These are phyloP conservation scores for Flaveria bidentis DNA, from an alignment of 129 eudicot species.

Conservation along the genomic window DNA sequence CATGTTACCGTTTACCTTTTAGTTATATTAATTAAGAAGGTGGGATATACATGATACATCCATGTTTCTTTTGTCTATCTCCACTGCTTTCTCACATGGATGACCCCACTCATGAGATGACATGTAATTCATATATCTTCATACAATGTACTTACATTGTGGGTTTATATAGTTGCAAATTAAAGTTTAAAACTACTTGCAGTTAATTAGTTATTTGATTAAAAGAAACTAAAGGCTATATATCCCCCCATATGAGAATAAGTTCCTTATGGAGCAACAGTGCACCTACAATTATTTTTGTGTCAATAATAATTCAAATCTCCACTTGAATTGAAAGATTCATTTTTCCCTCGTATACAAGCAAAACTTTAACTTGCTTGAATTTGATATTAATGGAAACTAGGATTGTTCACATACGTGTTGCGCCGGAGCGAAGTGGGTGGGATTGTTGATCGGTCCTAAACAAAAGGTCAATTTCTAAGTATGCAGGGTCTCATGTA, in stretches of 20 bases:
- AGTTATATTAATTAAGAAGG: constrained; percentile 32
- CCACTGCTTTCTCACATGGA: constrained; percentile 33
- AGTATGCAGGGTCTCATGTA: too few species aligned
- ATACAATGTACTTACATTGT: constrained; percentile 34
- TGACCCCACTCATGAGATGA: constrained; percentile 23
- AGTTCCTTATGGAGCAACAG: constrained; percentile 43
- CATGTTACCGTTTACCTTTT: too few species aligned
- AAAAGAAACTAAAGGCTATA: constrained; percentile 15
- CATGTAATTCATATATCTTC: constrained; percentile 33
- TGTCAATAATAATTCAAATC: constrained; percentile 57
- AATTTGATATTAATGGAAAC: neutral
- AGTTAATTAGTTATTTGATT: constrained; percentile 20
- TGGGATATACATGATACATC: constrained; percentile 30
- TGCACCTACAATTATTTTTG: constrained; percentile 40
- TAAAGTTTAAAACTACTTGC: constrained; percentile 29
- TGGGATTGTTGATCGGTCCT: too few species aligned
- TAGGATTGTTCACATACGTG: too few species aligned
- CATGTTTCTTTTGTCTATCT: constrained; percentile 3
- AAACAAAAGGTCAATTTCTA: too few species aligned
- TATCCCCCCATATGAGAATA: constrained; percentile 41
- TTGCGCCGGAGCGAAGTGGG: too few species aligned
- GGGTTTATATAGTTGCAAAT: constrained; percentile 45
- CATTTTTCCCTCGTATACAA: constrained; percentile 19
- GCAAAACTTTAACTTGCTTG: neutral
- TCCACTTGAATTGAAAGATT: constrained; percentile 39